Evolutionary conservation across 352 stramenopile genomes (phyloP), one percentile per base, ranked within the genome.

Genomic region (Globisporangium paddicum): DNA sequence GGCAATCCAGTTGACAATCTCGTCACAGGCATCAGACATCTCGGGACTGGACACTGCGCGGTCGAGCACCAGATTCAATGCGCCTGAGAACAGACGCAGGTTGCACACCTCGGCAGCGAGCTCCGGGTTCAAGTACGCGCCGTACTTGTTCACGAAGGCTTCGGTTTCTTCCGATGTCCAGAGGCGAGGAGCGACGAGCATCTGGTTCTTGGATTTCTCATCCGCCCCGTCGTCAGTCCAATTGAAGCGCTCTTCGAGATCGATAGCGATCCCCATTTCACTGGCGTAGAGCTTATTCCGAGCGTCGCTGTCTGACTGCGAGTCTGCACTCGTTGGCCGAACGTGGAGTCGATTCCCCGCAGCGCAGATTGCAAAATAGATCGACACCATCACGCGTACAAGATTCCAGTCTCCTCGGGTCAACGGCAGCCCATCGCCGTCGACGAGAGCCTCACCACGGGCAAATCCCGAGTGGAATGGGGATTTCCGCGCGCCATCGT

Each of bases 391-490:
- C 14, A 82, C 73, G 0, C 86, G 82, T 30, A 95, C 86, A 16
- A 95, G 57, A 18, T 85, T 88, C 86, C 86, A 95, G 41, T 95
- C 86, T 41, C 73, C 81, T 45, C 86, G 71, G 3, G 84, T 94
- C 25, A 95, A 69, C 2, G 86, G 86, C 40, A 95, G 62, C 0
- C 80, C 77, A 58, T 94, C 86, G 5, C 83, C 85, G 57, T 92
- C 85, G 5, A 91, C 63, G 37, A 93, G 66, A 37, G 79, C 84
- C 47, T 93, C 80, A 7, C 82, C 84, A 37, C 79, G 66, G 6
- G 77, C 75, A 66, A 89, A 90, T 16, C 79, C 79, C 60, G 42
- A 45, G 1, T 35, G 19, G 19, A 44, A 32, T 13, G 52, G 28
- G 19, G 34, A 52, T 59, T 67, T 71, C 18, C 60, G 63, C 21